Conservation (phyloP, 108 stramenopile species). For the Aurantiochytrium sp. region DNA sequence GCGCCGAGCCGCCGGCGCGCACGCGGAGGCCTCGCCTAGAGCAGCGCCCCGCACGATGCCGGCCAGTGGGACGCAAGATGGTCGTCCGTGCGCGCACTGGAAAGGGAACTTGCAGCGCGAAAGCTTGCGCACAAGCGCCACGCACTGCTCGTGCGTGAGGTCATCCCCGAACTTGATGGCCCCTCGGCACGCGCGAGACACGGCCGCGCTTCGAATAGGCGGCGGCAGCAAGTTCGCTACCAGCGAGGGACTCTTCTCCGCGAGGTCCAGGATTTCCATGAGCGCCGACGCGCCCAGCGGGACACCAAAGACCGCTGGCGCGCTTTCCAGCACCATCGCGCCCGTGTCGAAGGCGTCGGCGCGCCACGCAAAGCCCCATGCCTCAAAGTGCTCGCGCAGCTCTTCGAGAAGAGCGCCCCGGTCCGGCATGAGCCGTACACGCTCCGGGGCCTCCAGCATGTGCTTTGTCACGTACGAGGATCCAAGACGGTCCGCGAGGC, state of each 20-base stretch:
- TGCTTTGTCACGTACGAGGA: not conserved
- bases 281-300: not conserved
- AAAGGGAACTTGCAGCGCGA: constrained; percentile 11
- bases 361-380: not conserved
- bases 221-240: not conserved
- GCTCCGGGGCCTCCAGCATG: not conserved
- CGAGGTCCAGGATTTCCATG: not conserved
- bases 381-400: not conserved
- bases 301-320: not conserved
- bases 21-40: too few relatives aligned
- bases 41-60: not conserved
- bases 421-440: not conserved
- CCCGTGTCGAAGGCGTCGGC: not conserved
- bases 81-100: constrained; percentile 34
- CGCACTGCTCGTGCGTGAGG: constrained; percentile 14
- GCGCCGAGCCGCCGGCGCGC: too few relatives aligned
- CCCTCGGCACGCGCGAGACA: not conserved
- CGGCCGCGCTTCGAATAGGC: not conserved
- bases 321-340: not conserved
- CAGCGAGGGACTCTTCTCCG: not conserved
- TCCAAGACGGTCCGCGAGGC: not conserved
- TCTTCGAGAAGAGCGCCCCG: not conserved
- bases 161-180: constrained; percentile 33
- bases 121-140: not conserved
- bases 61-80: constrained; percentile 14